Percentiles rank a stretch among this genome's conserved stretches.
Conservation (phyloP, 2,329 filamentous ascomycete species). For the Botrytis paeoniae region DNA sequence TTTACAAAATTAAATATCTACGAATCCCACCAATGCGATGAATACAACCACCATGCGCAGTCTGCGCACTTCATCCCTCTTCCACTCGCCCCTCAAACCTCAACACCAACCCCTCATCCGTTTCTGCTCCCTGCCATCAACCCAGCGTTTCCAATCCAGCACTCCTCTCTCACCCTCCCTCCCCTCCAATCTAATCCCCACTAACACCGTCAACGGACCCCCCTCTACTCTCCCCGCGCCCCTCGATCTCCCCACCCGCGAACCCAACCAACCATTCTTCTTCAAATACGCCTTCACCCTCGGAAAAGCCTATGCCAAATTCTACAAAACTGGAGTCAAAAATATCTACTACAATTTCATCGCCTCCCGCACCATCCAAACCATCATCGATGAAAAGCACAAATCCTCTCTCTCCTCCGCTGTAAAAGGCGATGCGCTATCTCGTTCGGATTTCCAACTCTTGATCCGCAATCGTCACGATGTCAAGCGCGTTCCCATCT, state of each 20-base stretch:
- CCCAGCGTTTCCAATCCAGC: constrained; percentile 41
- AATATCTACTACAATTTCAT: constrained; percentile 67
- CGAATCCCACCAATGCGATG: constrained; percentile 28
- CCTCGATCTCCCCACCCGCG: constrained; percentile 59
- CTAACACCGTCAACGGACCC: constrained; percentile 63
- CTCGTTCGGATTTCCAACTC: constrained; percentile 69
- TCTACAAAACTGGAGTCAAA: constrained; percentile 85
- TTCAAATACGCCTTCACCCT: constrained; percentile 31
- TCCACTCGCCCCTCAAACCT: constrained; percentile 33
- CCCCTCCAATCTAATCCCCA: constrained; percentile 11
- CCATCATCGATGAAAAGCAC: constrained; percentile 46
- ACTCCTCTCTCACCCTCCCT: not conserved
- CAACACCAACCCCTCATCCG: constrained; percentile 40
- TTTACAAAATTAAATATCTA: not conserved
- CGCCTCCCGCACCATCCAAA: constrained; percentile 44
- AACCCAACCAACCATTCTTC: constrained; percentile 45
- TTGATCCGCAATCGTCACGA: constrained; percentile 67
- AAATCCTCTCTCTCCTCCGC: constrained; percentile 37
- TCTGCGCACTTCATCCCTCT: constrained; percentile 31
- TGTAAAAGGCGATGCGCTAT: constrained; percentile 41
- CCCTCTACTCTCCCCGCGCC: constrained; percentile 68
- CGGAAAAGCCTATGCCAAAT: constrained; percentile 73
- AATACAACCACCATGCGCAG: constrained; percentile 29
- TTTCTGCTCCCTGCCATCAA: constrained; percentile 39
- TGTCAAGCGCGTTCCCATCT: constrained; percentile 72